Base-by-base conservation (phyloP, 2,329 filamentous ascomycete genomes). In the Cytospora chrysosperma region DNA sequence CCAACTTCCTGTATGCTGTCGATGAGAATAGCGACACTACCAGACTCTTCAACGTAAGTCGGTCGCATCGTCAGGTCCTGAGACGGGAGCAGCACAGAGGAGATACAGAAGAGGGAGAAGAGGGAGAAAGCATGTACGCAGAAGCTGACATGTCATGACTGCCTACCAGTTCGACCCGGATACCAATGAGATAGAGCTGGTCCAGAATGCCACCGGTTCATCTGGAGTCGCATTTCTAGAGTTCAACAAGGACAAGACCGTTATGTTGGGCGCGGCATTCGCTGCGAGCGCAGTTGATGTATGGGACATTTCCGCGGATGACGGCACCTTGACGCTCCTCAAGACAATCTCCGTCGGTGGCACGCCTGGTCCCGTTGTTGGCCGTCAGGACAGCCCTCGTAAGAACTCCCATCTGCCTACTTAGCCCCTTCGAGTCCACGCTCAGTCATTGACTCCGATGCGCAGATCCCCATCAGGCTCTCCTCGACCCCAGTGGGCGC, bases 401-500 rank as follows among this genome's bases (percentile, higher is more conserved):
- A 49, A 61, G 59, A 17, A 8, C 19, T 2, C 1, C 28, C 19
- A 9, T 13, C 13, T 26, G 27, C 8, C 13, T 27, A 12, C 26
- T 8, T 7, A 32, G 30, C 2, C 7, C 7, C 10, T 19, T 7
- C 0, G n/a, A 12, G 7, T 55, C 37, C 21, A 17, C 24, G 26
- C 26, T 30, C 7, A 21, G 27, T 24, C 32, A 43, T 43, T 59
- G 24, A 59, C 51, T 27, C 2, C 13, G 2, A 26, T 3, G 47
- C 17, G 4, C 28, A 62, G 53, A 79, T 60, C 78, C 82, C 28
- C 82, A 85, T 70, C 79, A 84, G 72, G 73, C 77, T 13, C 71
- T 81, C 27, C 73, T 80, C 12, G 81, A 84, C 66, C 80, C 80
- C 9, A 77, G 76, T 3, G 81, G 81, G 30, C 76, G 77, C 55